Conservation (phyloP, 176 grass and related monocot genomes). For the Aegilops umbellulata region DNA sequence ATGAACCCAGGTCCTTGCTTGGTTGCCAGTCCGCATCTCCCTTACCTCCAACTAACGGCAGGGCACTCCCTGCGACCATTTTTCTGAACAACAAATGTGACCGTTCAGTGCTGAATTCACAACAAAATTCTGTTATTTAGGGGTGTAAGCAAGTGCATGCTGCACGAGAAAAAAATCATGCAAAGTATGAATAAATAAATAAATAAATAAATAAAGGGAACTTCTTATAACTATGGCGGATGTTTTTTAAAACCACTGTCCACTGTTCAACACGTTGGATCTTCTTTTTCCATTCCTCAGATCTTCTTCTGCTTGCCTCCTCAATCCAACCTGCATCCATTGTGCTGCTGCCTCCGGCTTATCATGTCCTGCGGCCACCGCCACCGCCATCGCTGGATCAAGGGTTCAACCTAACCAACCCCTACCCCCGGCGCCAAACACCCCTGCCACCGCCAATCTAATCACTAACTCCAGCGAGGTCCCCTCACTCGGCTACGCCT, state of each 20-base stretch:
- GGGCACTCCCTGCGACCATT: conserved; percentile 76
- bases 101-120: neutral
- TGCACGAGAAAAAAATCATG: neutral
- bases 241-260: neutral
- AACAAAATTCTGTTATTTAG: neutral
- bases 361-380: neutral
- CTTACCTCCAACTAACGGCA: conserved; percentile 40
- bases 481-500: neutral
- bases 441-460: neutral
- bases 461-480: neutral
- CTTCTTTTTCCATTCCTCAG: neutral
- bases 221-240: neutral
- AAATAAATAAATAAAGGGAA: neutral
- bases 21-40: conserved; percentile 52
- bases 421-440: neutral
- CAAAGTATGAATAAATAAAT: neutral
- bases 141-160: neutral
- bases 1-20: conserved; percentile 44
- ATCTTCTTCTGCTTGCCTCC: neutral
- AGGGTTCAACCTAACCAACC: neutral
- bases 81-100: conserved; percentile 23
- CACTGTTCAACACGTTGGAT: no score
- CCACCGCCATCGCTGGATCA: neutral
- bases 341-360: neutral
- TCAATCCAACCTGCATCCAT: neutral